Evolutionary conservation across 2,329 filamentous ascomycete genomes (phyloP), one percentile per base, ranked within the genome.

Genomic region (Gnomoniopsis sp.): DNA sequence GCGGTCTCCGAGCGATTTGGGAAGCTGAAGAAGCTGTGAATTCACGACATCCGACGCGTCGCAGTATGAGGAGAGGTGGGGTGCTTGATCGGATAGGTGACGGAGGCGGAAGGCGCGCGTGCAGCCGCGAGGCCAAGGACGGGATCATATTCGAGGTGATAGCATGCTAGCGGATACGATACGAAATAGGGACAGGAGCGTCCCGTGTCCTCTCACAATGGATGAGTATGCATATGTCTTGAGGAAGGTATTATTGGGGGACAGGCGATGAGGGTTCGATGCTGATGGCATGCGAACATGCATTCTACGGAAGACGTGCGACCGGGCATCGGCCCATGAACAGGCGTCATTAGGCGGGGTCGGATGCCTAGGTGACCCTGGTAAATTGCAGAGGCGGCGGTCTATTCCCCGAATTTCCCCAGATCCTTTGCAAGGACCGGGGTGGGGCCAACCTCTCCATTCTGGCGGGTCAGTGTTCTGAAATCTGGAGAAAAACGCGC

Each of bases 1-100:
- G 69, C 19, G 74, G 76, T 47, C 80, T 76, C 59, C 77, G 73
- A 10, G 70, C 64, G 21, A 67, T 65, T 36, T 62, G 66, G 11
- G 67, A 61, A 26, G 63, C 49, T 41, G 65, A 63, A 22, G 72
- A 72, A 7, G 62, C 67, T 7, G 73, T 72, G 19, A 75, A 62
- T 22, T 59, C 50, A 50, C 69, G 67, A 44, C 51, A 43, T 22
- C 26, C 23, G 17, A 46, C 22, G 47, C 19, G 19, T 30, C 17
- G 46, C 55, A 47, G 58, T 56, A 52, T 10, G 15, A 6, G 58
- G n/a, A 17, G 3, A 22, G 36, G 49, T 30, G 49, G 43, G 44
- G 46, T 19, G 34, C 58, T 61, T 36, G 38, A 59, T 51, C 49
- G 46, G 57, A 51, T n/a, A 36, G 53, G 38, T 57, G 57, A 51